These are phyloP conservation scores for Calonectria honghensis DNA, from an alignment of 2,329 filamentous ascomycete species.

Conservation along the genomic window DNA sequence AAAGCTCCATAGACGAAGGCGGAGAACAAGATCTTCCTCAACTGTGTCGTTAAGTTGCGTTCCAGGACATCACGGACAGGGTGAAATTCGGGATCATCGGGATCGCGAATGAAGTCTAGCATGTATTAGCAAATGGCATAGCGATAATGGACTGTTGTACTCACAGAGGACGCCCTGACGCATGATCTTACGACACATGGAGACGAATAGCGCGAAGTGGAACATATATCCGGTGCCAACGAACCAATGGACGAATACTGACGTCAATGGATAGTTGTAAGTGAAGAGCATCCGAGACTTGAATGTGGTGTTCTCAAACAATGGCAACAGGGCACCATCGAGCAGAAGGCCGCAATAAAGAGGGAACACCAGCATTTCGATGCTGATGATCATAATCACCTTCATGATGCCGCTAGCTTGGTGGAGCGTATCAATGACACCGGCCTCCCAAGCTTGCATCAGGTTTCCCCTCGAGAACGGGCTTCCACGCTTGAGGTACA, in stretches of 20 bases:
- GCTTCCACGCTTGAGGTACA: slow-evolving; percentile 85
- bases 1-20: slow-evolving; percentile 96
- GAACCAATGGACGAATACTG: slow-evolving; percentile 98
- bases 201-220: slow-evolving; percentile 98
- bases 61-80: slow-evolving; percentile 97
- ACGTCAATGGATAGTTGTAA: slow-evolving; percentile 86
- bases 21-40: slow-evolving; percentile 97
- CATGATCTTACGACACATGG: slow-evolving; percentile 99
- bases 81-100: slow-evolving; percentile 98
- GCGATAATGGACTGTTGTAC: slow-evolving; percentile 57
- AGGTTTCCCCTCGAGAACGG: slow-evolving; percentile 77
- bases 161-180: slow-evolving; percentile 92
- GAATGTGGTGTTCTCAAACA: slow-evolving; percentile 89
- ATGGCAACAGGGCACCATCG: slow-evolving; percentile 89
- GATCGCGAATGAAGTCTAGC: slow-evolving; percentile 95
- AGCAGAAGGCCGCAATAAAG: slow-evolving; percentile 95
- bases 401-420: slow-evolving; percentile 98
- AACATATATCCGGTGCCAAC: slow-evolving; percentile 99
- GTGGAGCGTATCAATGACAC: slow-evolving; percentile 87
- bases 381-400: slow-evolving; percentile 97
- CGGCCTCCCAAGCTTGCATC: slow-evolving; percentile 81
- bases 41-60: slow-evolving; percentile 91
- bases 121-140: slow-evolving; percentile 38
- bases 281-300: slow-evolving; percentile 87
- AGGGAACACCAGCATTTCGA: slow-evolving; percentile 98